Evolutionary conservation across 805 yeast species (phyloP).

Genomic region (Candida maesae): DNA sequence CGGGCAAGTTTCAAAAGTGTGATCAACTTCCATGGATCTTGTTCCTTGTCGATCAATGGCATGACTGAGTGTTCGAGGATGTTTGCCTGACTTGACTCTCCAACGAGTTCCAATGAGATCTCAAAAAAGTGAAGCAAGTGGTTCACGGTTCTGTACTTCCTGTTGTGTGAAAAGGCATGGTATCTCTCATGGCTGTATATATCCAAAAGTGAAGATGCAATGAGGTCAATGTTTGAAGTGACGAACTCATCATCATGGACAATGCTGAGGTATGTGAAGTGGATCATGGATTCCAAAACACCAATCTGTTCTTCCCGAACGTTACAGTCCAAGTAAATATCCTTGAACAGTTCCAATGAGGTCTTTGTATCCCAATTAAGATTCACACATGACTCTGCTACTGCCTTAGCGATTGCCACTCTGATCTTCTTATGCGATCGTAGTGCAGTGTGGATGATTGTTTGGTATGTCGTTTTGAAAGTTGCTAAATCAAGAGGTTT

Average conservation of each 20-base stretch:
- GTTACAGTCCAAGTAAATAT: slow-evolving; percentile 23
- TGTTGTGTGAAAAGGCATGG: slow-evolving; percentile 17
- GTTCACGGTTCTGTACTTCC: slow-evolving; percentile 16
- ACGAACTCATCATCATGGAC: slow-evolving; percentile 27
- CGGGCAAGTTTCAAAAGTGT: slow-evolving; percentile 24
- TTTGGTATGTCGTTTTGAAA: slow-evolving; percentile 19
- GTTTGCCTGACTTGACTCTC: slow-evolving; percentile 33
- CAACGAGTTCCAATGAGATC: slow-evolving; percentile 23
- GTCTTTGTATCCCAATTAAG: slow-evolving; percentile 21
- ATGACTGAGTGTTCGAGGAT: slow-evolving; percentile 26
- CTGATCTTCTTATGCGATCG: slow-evolving; percentile 19
- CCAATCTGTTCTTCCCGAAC: slow-evolving; percentile 28
- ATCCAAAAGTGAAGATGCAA: slow-evolving; percentile 24
- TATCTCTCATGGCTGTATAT: slow-evolving; percentile 28
- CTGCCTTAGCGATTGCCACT: slow-evolving; percentile 28
- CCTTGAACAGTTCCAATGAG: slow-evolving; percentile 21
- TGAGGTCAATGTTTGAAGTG: slow-evolving; percentile 24
- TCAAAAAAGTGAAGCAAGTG: slow-evolving; percentile 26
- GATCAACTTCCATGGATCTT: slow-evolving; percentile 10
- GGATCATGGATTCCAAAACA: slow-evolving; percentile 34
- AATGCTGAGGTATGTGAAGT: slow-evolving; percentile 30
- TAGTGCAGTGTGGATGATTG: slow-evolving; percentile 20
- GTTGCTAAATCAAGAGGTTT: slow-evolving; percentile 30
- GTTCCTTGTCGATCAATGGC: slow-evolving; percentile 11
- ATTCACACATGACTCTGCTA: slow-evolving; percentile 32